Evolutionary conservation across 148 eudicot genomes (phyloP).

Genomic region (Arbutus unedo): DNA sequence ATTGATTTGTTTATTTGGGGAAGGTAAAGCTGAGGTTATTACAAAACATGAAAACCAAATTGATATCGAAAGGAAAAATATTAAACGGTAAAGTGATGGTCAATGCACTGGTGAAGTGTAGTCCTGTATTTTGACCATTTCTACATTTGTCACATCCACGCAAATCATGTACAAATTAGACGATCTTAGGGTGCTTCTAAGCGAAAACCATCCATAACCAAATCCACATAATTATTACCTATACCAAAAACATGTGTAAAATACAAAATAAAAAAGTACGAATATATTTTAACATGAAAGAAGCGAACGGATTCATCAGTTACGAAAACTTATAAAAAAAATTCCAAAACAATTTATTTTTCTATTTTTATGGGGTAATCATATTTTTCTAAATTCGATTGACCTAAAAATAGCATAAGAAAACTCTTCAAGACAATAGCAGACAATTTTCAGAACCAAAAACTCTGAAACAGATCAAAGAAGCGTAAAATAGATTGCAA

Average conservation of each 20-base stretch:
- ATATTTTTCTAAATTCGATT: neutral
- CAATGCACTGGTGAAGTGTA: neutral
- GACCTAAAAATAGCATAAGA: no score
- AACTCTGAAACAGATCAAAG: slow-evolving; percentile 11
- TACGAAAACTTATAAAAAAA: neutral
- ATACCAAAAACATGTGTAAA: neutral
- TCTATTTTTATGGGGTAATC: no score
- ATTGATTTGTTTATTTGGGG: neutral
- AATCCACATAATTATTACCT: neutral
- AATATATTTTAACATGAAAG: neutral
- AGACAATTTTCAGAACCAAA: neutral
- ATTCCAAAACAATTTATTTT: neutral
- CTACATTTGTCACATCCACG: neutral
- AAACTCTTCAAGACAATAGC: neutral
- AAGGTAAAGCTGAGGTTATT: neutral
- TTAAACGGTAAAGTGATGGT: neutral
- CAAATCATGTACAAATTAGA: neutral
- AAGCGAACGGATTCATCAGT: neutral
- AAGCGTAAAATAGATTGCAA: neutral
- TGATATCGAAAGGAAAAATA: neutral
- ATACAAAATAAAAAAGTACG: neutral
- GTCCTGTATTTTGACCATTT: neutral
- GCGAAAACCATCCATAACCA: neutral
- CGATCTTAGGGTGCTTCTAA: neutral
- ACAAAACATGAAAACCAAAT: neutral